A percentile compares a stretch with the other conserved stretches of the same genome.
Conservation (phyloP, 2,329 filamentous ascomycete species). For the Colletotrichum eremochloae region DNA sequence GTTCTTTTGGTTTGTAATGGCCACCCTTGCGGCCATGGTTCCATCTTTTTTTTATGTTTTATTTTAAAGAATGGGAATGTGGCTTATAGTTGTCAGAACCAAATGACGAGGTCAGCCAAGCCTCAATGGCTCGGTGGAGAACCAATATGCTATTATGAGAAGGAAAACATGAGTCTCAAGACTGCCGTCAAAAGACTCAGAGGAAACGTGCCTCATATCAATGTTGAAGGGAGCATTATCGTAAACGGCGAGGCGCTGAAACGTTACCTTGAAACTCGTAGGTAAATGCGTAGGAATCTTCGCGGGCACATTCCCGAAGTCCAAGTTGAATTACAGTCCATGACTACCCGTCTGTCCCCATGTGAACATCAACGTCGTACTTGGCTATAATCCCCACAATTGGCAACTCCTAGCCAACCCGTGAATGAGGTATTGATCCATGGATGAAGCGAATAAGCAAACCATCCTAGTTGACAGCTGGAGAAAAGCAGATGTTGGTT, state of each 20-base stretch:
- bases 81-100: too few relatives aligned
- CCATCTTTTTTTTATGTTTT: neutral
- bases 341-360: constrained; percentile 27
- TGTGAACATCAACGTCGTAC: constrained; percentile 15
- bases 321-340: constrained; percentile 13
- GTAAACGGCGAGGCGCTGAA: neutral
- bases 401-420: neutral
- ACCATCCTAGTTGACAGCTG: neutral
- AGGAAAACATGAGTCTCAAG: neutral
- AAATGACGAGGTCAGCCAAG: neutral
- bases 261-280: constrained; percentile 12
- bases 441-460: neutral
- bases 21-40: neutral
- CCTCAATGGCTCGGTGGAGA: neutral
- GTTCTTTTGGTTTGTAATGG: neutral
- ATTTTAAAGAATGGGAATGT: neutral
- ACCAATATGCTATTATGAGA: neutral
- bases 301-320: constrained; percentile 1
- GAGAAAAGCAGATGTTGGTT: neutral
- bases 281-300: neutral
- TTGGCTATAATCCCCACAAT: neutral
- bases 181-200: neutral
- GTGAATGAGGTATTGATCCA: neutral
- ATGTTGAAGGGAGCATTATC: too few relatives aligned
- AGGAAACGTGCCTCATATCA: constrained; percentile 25